Percentiles rank a stretch among this genome's conserved stretches.
These are phyloP conservation scores for Echeveria elegans DNA, from an alignment of 164 flowering plant genomes.

Conservation along the genomic window DNA sequence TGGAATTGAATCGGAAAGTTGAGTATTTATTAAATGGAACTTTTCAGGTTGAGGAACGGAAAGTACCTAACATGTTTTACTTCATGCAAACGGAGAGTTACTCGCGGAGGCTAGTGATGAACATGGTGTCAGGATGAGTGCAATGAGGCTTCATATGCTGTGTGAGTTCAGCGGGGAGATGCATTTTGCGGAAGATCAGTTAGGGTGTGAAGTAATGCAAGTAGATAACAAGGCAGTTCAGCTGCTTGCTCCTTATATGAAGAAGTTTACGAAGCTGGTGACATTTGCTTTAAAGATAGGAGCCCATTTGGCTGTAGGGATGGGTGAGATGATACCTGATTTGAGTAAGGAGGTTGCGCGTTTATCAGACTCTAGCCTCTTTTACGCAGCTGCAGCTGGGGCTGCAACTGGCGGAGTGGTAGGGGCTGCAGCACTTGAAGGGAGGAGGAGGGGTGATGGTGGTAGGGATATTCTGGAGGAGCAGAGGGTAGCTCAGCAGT, in stretches of 20 bases:
- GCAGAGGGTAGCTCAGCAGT: slow-evolving; percentile 64
- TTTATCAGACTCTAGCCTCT: slow-evolving; percentile 41
- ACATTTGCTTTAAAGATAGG: slow-evolving; percentile 86
- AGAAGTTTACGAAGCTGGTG: slow-evolving; percentile 74
- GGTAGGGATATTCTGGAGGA: slow-evolving; percentile 58
- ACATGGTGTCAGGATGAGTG: slow-evolving; percentile 72
- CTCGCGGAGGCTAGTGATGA: slow-evolving; percentile 65
- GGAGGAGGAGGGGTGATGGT: slow-evolving; percentile 19
- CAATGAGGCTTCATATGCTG: slow-evolving; percentile 80
- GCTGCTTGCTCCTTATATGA: slow-evolving; percentile 74
- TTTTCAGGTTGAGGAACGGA: slow-evolving; percentile 70
- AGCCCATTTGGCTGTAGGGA: slow-evolving; percentile 77
- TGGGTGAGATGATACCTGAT: slow-evolving; percentile 94
- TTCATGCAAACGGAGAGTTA: slow-evolving; percentile 76
- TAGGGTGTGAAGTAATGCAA: slow-evolving; percentile 83
- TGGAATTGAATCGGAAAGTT: slow-evolving; percentile 69
- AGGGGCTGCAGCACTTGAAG: slow-evolving; percentile 45
- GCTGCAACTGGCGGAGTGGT: slow-evolving; percentile 51
- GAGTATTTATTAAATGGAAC: slow-evolving; percentile 65
- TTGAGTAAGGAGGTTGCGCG: slow-evolving; percentile 70
- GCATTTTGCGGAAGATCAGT: slow-evolving; percentile 88
- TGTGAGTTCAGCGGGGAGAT: slow-evolving; percentile 74
- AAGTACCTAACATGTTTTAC: slow-evolving; percentile 89
- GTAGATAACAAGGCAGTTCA: slow-evolving; percentile 60
- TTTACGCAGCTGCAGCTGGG: slow-evolving; percentile 52